Conservation (phyloP, 768 basidiomycete species). For the Aureoboletus auriporus region DNA sequence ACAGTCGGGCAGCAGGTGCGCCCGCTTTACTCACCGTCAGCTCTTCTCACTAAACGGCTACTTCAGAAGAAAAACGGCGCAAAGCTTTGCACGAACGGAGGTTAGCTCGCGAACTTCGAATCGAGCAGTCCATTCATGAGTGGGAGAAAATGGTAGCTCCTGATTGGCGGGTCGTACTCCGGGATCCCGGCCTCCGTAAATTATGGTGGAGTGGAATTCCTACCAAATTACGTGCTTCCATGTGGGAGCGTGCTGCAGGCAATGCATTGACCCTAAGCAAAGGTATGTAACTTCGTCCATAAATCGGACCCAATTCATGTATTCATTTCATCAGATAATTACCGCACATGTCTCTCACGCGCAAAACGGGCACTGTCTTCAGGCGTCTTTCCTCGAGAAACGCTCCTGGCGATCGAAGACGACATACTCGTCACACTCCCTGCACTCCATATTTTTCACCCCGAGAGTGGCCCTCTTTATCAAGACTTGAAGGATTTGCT, state of each 20-base stretch:
- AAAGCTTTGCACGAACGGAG: conserved; percentile 61
- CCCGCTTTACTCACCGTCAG: conserved; percentile 4
- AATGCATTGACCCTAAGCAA: conserved; percentile 79
- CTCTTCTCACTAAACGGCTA: conserved; percentile 3
- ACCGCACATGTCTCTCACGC: conserved; percentile 64
- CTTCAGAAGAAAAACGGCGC: conserved; percentile 65
- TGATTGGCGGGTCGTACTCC: conserved; percentile 75
- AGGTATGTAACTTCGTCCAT: conserved; percentile 40
- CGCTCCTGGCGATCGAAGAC: conserved; percentile 61
- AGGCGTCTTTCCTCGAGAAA: conserved; percentile 62
- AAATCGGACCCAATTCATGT: too few relatives aligned
- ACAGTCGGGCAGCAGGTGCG: conserved; percentile 67
- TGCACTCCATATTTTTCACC: conserved; percentile 74
- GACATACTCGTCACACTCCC: conserved; percentile 76
- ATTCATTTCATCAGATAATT: conserved; percentile 45
- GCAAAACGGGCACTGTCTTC: conserved; percentile 67
- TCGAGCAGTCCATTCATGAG: conserved; percentile 63
- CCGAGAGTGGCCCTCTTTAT: conserved; percentile 73
- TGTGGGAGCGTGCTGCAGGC: conserved; percentile 87
- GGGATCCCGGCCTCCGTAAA: conserved; percentile 58
- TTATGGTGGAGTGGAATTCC: conserved; percentile 92
- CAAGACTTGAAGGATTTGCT: conserved; percentile 80
- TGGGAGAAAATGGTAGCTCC: conserved; percentile 83
- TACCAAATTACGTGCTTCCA: conserved; percentile 65
- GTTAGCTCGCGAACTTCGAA: conserved; percentile 55